Base-by-base conservation (phyloP, 805 yeast species). In the Candida nanaspora region DNA sequence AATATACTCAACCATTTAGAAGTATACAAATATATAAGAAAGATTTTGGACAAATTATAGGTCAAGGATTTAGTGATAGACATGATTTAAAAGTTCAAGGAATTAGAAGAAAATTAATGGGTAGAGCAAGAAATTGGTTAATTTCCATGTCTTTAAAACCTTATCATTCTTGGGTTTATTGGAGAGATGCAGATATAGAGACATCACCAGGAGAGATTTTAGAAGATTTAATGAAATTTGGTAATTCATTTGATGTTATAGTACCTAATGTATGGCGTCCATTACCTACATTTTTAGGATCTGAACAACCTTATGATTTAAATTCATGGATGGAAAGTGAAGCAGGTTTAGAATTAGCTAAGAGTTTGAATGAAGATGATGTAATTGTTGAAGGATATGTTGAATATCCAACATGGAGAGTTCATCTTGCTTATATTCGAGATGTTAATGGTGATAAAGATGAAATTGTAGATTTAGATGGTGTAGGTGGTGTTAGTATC, bases 191-290 rank as follows among this genome's bases (percentile, higher is more conserved):
- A 2, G 95, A 85, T 55, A 79, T 85, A 38, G 95, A 85, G 54
- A 69, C 83, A n/a, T 78, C 85, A 49, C 89, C 91, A 0, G 87
- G 86, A 6, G 70, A 80, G 33, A 81, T 85, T 37, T 75, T 85
- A 45, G 80, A 85, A 59, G 80, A 74, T 53, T 66, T 85, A 62
- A 84, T 85, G 91, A 70, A 73, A 46, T 69, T 68, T 46, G 46
- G 55, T 21, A 66, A 62, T 41, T 73, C 75, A 47, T 80, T 70
- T 55, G 95, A 85, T 54, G 83, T 85, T 14, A 69, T 85, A 59
- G 80, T 82, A 31, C 95, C 87, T 23, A 87, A 93, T 55, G 96
- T 93, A 27, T 93, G 98, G 98, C 74, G 98, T 52, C 98, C 98
- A 2, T 70, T 93, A 46, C 98, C 98, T 2, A 82, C 80, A 35